These are phyloP conservation scores for Fusarium humuli DNA, from an alignment of 2,329 filamentous ascomycete species.

Conservation along the genomic window DNA sequence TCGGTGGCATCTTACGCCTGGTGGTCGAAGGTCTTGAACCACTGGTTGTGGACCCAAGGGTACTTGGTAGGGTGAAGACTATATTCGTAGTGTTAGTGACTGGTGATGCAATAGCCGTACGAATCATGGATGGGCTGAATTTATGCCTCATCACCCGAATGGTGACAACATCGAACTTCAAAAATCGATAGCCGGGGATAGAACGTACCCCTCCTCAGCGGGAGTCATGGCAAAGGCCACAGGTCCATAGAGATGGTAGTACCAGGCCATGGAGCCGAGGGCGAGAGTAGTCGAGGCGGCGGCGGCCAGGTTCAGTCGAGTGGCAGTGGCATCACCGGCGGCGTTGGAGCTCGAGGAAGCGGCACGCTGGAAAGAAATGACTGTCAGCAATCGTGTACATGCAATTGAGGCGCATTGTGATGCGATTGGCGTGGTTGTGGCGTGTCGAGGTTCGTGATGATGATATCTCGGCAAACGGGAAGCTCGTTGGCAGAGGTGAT, in stretches of 20 bases:
- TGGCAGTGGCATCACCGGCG: slow-evolving; percentile 75
- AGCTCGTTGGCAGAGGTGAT: slow-evolving; percentile 40
- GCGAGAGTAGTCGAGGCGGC: slow-evolving; percentile 87
- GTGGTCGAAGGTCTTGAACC: slow-evolving; percentile 96
- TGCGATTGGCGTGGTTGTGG: slow-evolving; percentile 48
- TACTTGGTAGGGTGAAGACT: slow-evolving; percentile 94
- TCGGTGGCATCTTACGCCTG: slow-evolving; percentile 77
- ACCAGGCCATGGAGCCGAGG: slow-evolving; percentile 92
- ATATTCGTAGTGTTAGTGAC: slow-evolving; percentile 47
- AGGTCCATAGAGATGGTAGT: slow-evolving; percentile 95
- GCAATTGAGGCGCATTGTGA: slow-evolving; percentile 32
- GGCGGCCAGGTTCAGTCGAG: slow-evolving; percentile 87
- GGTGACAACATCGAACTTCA: slow-evolving; percentile 11
- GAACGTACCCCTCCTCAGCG: slow-evolving; percentile 95
- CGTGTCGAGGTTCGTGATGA: slow-evolving; percentile 41
- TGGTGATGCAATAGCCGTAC: slow-evolving; percentile 30
- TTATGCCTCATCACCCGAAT: slow-evolving; percentile 51
- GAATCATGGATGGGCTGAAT: slow-evolving; percentile 38
- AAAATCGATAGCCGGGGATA: slow-evolving; percentile 15
- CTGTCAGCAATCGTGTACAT: slow-evolving; percentile 54
- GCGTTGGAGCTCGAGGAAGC: slow-evolving; percentile 80
- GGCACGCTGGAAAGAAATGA: slow-evolving; percentile 63
- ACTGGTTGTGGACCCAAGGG: slow-evolving; percentile 94
- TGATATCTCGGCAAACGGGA: slow-evolving; percentile 53
- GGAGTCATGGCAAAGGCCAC: slow-evolving; percentile 90